Percentiles rank a stretch among this genome's conserved stretches.
These are phyloP conservation scores for Jacaranda copaia DNA, from an alignment of 257 asterid genomes.

Conservation along the genomic window DNA sequence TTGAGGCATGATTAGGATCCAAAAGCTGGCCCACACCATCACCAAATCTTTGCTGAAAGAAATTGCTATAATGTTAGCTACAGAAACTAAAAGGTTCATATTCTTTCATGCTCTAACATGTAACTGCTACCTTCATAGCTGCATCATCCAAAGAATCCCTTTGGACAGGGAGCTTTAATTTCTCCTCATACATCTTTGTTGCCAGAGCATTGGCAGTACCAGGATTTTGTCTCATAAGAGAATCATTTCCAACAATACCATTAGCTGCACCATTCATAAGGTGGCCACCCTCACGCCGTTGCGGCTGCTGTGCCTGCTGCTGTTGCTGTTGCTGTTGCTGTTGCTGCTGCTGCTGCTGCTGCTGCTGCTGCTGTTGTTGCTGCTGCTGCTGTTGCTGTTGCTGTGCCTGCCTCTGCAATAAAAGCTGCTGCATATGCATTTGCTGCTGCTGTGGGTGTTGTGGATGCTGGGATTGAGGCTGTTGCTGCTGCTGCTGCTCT, in stretches of 20 bases:
- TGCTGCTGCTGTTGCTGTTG: constrained; percentile 73
- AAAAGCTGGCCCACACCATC: constrained; percentile 78
- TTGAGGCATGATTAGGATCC: constrained; percentile 90
- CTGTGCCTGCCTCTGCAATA: constrained; percentile 83
- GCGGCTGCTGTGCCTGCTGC: constrained; percentile 64
- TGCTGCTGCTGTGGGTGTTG: constrained; percentile 76
- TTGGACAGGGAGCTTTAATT: constrained; percentile 76
- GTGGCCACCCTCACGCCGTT: constrained; percentile 82
- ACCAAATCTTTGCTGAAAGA: constrained; percentile 85
- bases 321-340: constrained; percentile 61
- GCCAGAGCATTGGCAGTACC: constrained; percentile 84
- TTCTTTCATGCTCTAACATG: constrained; percentile 13
- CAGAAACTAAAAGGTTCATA: neutral
- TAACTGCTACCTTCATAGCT: constrained; percentile 71
- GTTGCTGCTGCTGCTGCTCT: constrained; percentile 91
- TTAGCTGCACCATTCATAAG: constrained; percentile 78
- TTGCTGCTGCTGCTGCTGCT: constrained; percentile 62
- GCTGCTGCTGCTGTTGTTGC: constrained; percentile 44
- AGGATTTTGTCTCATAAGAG: constrained; percentile 83
- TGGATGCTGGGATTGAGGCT: constrained; percentile 63
- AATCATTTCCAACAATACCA: constrained; percentile 83
- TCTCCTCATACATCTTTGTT: constrained; percentile 91
- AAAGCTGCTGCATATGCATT: constrained; percentile 77
- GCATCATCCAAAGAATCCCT: constrained; percentile 93
- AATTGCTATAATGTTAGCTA: constrained; percentile 32